Percentiles rank a stretch among this genome's conserved stretches.
phyloP scores from a whole-genome alignment of 768 basidiomycete species.

The Phallus indusiatus region DNA sequence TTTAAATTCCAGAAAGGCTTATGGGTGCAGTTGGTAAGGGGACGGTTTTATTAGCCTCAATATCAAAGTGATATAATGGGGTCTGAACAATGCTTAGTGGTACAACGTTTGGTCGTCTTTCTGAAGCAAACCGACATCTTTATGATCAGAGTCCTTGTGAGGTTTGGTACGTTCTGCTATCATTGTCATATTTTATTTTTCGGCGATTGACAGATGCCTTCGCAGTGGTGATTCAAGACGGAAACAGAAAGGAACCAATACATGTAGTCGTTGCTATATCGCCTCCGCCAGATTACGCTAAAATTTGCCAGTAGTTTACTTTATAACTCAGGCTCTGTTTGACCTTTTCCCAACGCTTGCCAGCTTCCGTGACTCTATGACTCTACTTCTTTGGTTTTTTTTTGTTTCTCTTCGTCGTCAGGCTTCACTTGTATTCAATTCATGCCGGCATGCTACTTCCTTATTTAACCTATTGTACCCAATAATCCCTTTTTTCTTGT shows the following conservation, averaged over 20 bases:
- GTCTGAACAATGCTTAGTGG: not conserved
- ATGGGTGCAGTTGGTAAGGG: not conserved
- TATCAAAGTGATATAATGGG: too few species aligned
- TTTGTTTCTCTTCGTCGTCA: too few species aligned
- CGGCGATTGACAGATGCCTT: not conserved
- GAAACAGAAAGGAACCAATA: constrained; percentile 1
- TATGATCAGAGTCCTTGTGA: not conserved
- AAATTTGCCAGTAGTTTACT: too few species aligned
- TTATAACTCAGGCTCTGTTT: too few species aligned
- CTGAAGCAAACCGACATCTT: constrained; percentile 1
- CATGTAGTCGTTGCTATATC: not conserved
- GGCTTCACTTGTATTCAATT: too few species aligned
- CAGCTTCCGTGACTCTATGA: too few species aligned
- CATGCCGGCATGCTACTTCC: too few species aligned
- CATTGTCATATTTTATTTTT: not conserved
- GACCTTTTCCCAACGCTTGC: too few species aligned
- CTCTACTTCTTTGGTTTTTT: too few species aligned
- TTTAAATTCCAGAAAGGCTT: not conserved
- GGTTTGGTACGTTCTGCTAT: not conserved
- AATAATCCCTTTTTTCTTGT: too few species aligned
- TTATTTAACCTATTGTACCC: too few species aligned
- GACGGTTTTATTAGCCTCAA: not conserved
- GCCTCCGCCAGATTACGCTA: not conserved
- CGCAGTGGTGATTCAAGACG: not conserved
- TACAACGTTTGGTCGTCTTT: constrained; percentile 1